These are phyloP conservation scores for Leccinum variabile DNA, from an alignment of 1,284 basidiomycete species.

Conservation along the genomic window DNA sequence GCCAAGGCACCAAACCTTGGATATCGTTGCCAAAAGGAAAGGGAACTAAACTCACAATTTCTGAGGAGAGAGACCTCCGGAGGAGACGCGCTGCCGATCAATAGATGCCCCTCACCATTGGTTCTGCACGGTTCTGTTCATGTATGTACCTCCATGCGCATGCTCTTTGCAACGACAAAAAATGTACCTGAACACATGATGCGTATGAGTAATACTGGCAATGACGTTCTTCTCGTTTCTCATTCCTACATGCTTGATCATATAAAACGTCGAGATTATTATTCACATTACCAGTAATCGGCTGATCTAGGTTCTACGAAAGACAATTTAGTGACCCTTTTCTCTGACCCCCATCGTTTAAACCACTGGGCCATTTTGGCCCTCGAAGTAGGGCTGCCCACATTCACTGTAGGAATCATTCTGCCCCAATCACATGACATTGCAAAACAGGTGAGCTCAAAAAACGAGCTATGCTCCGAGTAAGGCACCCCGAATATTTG, in stretches of 20 bases:
- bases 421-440: conserved; percentile 77
- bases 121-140: conserved; percentile 29
- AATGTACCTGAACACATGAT: conserved; percentile 23
- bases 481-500: conserved; percentile 91
- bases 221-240: background rate
- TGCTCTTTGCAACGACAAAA: conserved; percentile 23
- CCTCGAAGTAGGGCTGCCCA: conserved; percentile 76
- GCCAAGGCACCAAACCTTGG: conserved; percentile 94
- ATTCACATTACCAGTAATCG: conserved; percentile 63
- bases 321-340: conserved; percentile 51
- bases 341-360: conserved; percentile 82
- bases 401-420: conserved; percentile 97
- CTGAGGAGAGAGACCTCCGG: conserved; percentile 82
- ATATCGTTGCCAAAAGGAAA: conserved; percentile 98
- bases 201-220: conserved; percentile 12
- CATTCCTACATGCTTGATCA: background rate
- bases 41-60: conserved; percentile 92
- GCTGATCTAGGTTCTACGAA: conserved; percentile 60
- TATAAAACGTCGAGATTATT: too few species aligned
- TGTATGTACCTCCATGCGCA: conserved; percentile 23
- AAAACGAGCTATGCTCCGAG: conserved; percentile 94
- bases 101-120: conserved; percentile 36
- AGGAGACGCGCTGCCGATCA: conserved; percentile 70
- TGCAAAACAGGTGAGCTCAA: conserved; percentile 92
- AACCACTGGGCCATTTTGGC: conserved; percentile 89